A percentile compares a stretch with the other conserved stretches of the same genome.
phyloP scores from a whole-genome alignment of 306 rosid species.

The Gynostemma pentaphyllum region DNA sequence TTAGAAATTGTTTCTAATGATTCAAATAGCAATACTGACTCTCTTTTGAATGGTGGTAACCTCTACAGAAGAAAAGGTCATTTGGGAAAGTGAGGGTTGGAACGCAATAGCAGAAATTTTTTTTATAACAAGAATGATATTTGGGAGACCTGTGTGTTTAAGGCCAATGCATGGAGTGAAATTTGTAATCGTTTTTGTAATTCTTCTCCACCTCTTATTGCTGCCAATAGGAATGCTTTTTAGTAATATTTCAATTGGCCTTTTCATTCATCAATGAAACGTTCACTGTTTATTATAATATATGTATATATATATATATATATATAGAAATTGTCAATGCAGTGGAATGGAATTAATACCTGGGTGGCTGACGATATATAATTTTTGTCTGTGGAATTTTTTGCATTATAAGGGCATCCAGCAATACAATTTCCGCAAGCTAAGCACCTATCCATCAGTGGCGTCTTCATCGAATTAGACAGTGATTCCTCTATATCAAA shows the following conservation, averaged over 20 bases:
- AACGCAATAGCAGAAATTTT: no score
- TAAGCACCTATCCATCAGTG: constrained; percentile 12
- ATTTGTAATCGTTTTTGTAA: no score
- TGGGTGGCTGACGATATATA: constrained; percentile 19
- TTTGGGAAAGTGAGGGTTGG: no score
- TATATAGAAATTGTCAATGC: not conserved
- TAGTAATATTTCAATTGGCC: no score
- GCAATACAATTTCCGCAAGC: constrained; percentile 30
- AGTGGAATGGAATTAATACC: constrained; percentile 8
- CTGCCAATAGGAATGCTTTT: not conserved
- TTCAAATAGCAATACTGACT: no score
- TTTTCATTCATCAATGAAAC: not conserved
- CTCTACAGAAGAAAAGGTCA: no score
- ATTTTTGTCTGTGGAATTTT: constrained; percentile 24
- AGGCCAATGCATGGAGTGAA: no score
- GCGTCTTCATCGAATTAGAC: not conserved
- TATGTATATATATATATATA: not conserved
- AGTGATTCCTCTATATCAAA: constrained; percentile 17
- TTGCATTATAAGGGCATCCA: constrained; percentile 28
- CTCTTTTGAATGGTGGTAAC: no score
- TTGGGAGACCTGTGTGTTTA: no score
- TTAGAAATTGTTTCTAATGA: no score
- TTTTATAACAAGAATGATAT: no score
- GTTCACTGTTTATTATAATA: not conserved
- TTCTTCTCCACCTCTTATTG: no score